Percentiles rank a stretch among this genome's conserved stretches.
Evolutionary conservation across 495 filamentous ascomycete species (phyloP).

Genomic region (Apodospora peruviana): DNA sequence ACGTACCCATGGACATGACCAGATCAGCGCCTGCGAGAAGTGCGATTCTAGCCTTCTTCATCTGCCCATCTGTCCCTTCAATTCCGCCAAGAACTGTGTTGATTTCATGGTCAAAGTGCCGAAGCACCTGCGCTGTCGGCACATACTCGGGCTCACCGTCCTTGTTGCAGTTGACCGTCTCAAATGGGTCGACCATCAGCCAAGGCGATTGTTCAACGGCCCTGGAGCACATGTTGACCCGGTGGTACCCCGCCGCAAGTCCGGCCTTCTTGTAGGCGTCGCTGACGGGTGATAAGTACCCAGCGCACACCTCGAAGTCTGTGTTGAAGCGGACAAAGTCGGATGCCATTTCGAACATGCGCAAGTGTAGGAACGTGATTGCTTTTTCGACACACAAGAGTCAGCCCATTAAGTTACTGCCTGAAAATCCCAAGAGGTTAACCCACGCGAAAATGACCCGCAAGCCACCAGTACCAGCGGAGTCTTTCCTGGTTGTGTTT

Average conservation of each 20-base stretch:
- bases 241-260: slow-evolving; percentile 50
- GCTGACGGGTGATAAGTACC: slow-evolving; percentile 58
- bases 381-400: slow-evolving; percentile 31
- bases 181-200: slow-evolving; percentile 83
- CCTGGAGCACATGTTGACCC: slow-evolving; percentile 64
- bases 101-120: slow-evolving; percentile 86
- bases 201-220: slow-evolving; percentile 73
- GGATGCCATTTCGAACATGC: slow-evolving; percentile 90
- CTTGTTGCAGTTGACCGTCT: slow-evolving; percentile 39
- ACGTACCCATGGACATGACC: slow-evolving; percentile 69
- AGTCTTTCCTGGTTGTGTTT: slow-evolving; percentile 62
- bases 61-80: slow-evolving; percentile 53
- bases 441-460: slow-evolving; percentile 67
- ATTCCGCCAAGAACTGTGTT: slow-evolving; percentile 73
- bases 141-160: slow-evolving; percentile 71
- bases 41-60: slow-evolving; percentile 55
- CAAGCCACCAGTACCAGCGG: slow-evolving; percentile 83
- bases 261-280: slow-evolving; percentile 92
- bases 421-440: not conserved
- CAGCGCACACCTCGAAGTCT: slow-evolving; percentile 78
- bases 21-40: slow-evolving; percentile 69
- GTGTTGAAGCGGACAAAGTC: slow-evolving; percentile 76
- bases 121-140: slow-evolving; percentile 80
- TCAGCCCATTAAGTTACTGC: slow-evolving; percentile 4
- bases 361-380: slow-evolving; percentile 80